Conservation (phyloP, 495 filamentous ascomycete species). For the Neurospora sp. region DNA sequence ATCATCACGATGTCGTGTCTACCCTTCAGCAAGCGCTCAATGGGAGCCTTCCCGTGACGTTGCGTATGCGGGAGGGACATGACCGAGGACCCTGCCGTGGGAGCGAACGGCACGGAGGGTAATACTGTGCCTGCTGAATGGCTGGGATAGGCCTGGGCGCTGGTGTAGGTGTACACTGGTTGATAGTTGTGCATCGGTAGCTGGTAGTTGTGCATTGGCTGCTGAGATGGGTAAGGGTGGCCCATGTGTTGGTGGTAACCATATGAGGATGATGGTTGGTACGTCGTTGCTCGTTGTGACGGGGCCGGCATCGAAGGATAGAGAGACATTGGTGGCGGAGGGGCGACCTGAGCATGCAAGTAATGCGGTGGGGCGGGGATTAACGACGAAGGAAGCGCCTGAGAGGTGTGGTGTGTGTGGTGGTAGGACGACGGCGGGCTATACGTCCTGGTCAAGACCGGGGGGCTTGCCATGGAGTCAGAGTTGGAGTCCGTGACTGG, state of each 20-base stretch:
- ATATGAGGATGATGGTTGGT: conserved; percentile 3
- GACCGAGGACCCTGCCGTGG: background rate
- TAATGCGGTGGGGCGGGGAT: conserved; percentile 10
- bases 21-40: background rate
- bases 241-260: conserved; percentile 4
- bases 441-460: conserved; percentile 3
- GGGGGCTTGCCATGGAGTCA: background rate
- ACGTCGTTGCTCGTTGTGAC: conserved; percentile 1
- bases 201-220: conserved; percentile 3
- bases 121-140: background rate
- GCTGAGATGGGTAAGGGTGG: background rate
- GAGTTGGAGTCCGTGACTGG: conserved; percentile 5
- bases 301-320: conserved; percentile 6
- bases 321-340: conserved; percentile 3
- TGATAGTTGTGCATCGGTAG: conserved; percentile 7
- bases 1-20: background rate
- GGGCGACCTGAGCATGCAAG: conserved; percentile 6
- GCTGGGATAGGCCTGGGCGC: background rate
- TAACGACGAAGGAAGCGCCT: background rate
- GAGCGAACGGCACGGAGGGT: background rate
- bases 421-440: conserved; percentile 1
- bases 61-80: background rate
- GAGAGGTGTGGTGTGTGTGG: conserved; percentile 1
- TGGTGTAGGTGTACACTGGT: conserved; percentile 3
- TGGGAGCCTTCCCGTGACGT: background rate